Conservation (phyloP, 345 rosid species). For the Cardamine resedifolia region DNA sequence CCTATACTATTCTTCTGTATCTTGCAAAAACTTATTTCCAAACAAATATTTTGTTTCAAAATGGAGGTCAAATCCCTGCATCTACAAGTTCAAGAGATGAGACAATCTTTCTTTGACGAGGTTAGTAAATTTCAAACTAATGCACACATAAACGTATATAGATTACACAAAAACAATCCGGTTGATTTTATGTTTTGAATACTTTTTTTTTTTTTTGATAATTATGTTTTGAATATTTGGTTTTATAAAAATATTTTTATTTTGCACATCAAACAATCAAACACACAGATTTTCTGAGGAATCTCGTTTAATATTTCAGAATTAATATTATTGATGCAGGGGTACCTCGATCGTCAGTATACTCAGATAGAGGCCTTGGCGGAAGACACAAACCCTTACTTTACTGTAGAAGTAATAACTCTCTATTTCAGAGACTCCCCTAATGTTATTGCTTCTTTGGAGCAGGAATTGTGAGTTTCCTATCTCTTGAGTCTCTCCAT, state of each 20-base stretch:
- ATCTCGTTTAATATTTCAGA: not conserved
- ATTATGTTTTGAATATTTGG: not conserved
- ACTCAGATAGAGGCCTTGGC: conserved; percentile 27
- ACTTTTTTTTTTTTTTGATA: not conserved
- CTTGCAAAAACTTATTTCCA: not conserved
- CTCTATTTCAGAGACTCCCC: conserved; percentile 38
- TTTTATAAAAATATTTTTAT: not conserved
- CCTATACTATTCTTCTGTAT: not conserved
- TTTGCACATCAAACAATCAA: not conserved
- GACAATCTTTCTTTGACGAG: conserved; percentile 38
- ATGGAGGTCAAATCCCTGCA: conserved; percentile 25
- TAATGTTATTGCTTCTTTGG: conserved; percentile 30
- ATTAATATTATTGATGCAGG: conserved; percentile 17
- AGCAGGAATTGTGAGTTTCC: conserved; percentile 32
- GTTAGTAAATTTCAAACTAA: conserved; percentile 19
- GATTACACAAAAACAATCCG: not conserved
- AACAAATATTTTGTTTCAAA: not conserved
- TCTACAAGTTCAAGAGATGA: conserved; percentile 29
- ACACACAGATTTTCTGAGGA: not conserved
- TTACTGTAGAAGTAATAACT: conserved; percentile 28
- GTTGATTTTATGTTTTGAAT: not conserved
- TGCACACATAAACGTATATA: not conserved
- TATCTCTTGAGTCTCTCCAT: not conserved
- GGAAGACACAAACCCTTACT: not conserved
- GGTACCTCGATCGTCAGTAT: conserved; percentile 27